Percentiles rank a stretch among this genome's conserved stretches.
Conservation (phyloP, 2,329 filamentous ascomycete genomes). For the Ophiostoma angusticollis region DNA sequence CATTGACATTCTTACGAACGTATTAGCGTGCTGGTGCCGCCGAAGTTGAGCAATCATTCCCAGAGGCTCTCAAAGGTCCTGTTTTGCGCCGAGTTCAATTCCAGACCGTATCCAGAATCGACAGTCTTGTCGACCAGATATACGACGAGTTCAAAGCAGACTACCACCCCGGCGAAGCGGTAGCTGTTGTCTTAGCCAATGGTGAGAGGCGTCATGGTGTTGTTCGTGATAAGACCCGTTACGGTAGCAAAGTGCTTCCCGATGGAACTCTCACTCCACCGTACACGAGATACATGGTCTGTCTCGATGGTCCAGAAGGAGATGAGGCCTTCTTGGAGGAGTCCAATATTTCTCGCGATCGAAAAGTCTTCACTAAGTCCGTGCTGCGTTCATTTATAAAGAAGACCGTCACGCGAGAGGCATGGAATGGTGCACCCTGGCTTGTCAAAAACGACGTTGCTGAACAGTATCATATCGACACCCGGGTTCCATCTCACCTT, state of each 20-base stretch:
- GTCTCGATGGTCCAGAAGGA: constrained; percentile 51
- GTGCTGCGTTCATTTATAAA: constrained; percentile 91
- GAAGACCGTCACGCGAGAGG: constrained; percentile 80
- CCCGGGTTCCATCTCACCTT: constrained; percentile 70
- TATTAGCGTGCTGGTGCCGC: constrained; percentile 60
- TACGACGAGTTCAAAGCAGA: constrained; percentile 75
- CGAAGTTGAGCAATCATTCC: constrained; percentile 85
- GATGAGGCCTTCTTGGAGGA: constrained; percentile 71
- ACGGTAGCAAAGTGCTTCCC: constrained; percentile 46
- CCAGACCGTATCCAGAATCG: constrained; percentile 76
- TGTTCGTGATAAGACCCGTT: constrained; percentile 75
- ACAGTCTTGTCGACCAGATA: constrained; percentile 58
- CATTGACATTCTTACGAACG: constrained; percentile 1
- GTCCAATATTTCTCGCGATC: constrained; percentile 71
- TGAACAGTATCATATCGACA: constrained; percentile 71
- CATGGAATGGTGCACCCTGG: constrained; percentile 96
- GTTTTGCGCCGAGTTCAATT: constrained; percentile 87
- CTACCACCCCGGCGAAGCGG: constrained; percentile 79
- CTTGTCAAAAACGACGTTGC: constrained; percentile 77
- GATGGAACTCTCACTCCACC: constrained; percentile 60
- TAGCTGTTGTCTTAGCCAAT: constrained; percentile 57
- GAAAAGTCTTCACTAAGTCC: constrained; percentile 87
- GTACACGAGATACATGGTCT: constrained; percentile 70
- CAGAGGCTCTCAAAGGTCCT: constrained; percentile 79
- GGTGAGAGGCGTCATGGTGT: constrained; percentile 59